Evolutionary conservation across 2,329 filamentous ascomycete genomes (phyloP).

Genomic region (Mariannaea elegans): DNA sequence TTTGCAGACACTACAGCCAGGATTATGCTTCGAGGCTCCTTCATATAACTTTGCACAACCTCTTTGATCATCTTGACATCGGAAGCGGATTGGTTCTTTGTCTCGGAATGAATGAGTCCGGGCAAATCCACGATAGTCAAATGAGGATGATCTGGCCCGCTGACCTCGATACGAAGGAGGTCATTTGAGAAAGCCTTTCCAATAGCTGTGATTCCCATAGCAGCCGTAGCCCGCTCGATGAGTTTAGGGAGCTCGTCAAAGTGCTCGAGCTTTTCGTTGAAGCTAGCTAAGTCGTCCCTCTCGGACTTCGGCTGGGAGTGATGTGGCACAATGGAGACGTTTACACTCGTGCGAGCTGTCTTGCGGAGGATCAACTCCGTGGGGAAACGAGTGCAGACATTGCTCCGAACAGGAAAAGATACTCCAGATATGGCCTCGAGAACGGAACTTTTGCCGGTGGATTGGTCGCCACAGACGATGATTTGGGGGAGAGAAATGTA

Average conservation of each 20-base stretch:
- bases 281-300: conserved; percentile 34
- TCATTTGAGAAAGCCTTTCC: conserved; percentile 55
- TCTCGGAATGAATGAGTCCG: conserved; percentile 61
- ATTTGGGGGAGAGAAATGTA: conserved; percentile 54
- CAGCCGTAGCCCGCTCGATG: conserved; percentile 50
- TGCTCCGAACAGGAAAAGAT: conserved; percentile 66
- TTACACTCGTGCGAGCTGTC: conserved; percentile 41
- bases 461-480: conserved; percentile 68
- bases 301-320: conserved; percentile 38
- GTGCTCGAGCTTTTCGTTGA: conserved; percentile 30
- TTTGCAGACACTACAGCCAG: conserved; percentile 67
- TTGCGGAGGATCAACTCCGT: conserved; percentile 67
- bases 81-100: conserved; percentile 53
- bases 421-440: conserved; percentile 71
- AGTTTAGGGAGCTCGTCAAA: conserved; percentile 39
- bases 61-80: conserved; percentile 56
- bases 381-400: conserved; percentile 68
- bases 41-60: conserved; percentile 66
- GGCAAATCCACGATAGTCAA: conserved; percentile 70
- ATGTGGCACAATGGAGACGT: conserved; percentile 46
- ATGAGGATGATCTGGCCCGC: conserved; percentile 58
- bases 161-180: conserved; percentile 59
- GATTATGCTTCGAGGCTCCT: conserved; percentile 64
- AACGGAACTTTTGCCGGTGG: conserved; percentile 70
- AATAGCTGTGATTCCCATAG: conserved; percentile 58